phyloP scores from a whole-genome alignment of 202 grass and related monocot species.

The Carex sylvatica region DNA sequence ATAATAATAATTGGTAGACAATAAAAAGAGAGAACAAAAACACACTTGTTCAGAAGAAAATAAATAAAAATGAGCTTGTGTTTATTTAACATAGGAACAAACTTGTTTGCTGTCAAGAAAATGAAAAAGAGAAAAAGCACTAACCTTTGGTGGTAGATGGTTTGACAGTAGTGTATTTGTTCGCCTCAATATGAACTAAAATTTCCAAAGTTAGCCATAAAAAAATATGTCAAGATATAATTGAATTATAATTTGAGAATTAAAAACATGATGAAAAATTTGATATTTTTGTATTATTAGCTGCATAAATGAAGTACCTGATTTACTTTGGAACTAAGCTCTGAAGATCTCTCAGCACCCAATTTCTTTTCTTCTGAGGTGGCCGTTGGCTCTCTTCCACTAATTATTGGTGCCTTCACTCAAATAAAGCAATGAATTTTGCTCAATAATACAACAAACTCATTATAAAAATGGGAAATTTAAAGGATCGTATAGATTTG shows the following conservation, averaged over 20 bases:
- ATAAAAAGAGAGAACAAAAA: neutral
- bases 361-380: constrained; percentile 78
- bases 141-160: constrained; percentile 97
- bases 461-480: constrained; percentile 10
- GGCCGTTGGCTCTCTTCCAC: constrained; percentile 77
- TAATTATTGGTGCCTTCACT: constrained; percentile 76
- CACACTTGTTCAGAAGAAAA: constrained; percentile 1
- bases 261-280: constrained; percentile 12
- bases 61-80: neutral
- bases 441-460: constrained; percentile 25
- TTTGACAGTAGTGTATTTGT: constrained; percentile 95
- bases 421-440: constrained; percentile 26
- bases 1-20: neutral
- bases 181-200: constrained; percentile 94
- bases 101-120: constrained; percentile 25
- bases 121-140: constrained; percentile 18
- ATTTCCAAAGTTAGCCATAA: constrained; percentile 33
- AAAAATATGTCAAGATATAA: constrained; percentile 11
- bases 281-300: constrained; percentile 1
- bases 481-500: constrained; percentile 28
- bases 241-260: constrained; percentile 18
- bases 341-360: constrained; percentile 78
- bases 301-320: constrained; percentile 38
- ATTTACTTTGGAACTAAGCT: constrained; percentile 93
- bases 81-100: neutral